Conservation (phyloP, 2,329 filamentous ascomycete genomes). For the Fusarium algeriense region DNA sequence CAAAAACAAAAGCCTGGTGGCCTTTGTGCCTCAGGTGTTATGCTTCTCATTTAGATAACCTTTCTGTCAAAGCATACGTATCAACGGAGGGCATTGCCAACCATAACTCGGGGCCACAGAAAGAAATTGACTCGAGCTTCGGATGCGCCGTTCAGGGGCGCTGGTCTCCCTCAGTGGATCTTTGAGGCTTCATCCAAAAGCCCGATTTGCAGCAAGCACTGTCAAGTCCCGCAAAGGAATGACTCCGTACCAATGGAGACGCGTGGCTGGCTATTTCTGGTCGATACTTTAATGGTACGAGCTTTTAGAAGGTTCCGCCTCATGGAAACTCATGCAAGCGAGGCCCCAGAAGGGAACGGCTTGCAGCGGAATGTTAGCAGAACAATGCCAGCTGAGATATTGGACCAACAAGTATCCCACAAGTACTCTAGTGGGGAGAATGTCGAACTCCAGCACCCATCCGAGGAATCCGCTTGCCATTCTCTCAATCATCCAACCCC, state of each 20-base stretch:
- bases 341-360: background rate
- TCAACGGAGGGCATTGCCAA: conserved; percentile 11
- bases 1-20: background rate
- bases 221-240: conserved; percentile 20
- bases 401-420: conserved; percentile 7
- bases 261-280: conserved; percentile 33
- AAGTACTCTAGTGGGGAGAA: conserved; percentile 20
- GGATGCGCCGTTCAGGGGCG: conserved; percentile 48
- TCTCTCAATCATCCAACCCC: conserved; percentile 32
- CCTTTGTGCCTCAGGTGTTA: conserved; percentile 3
- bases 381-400: conserved; percentile 28
- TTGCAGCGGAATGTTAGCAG: conserved; percentile 1
- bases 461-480: conserved; percentile 34
- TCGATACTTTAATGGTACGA: conserved; percentile 25
- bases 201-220: conserved; percentile 29
- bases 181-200: conserved; percentile 21
- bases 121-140: conserved; percentile 39
- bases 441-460: conserved; percentile 15
- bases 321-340: background rate
- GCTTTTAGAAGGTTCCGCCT: conserved; percentile 12
- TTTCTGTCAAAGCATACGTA: background rate
- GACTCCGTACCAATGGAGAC: conserved; percentile 41
- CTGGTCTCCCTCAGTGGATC: conserved; percentile 25
- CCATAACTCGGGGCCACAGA: conserved; percentile 11
- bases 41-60: conserved; percentile 1